Percentiles rank a stretch among this genome's conserved stretches.
These are phyloP conservation scores for Hericium alpestre DNA, from an alignment of 768 basidiomycete species.

Conservation along the genomic window DNA sequence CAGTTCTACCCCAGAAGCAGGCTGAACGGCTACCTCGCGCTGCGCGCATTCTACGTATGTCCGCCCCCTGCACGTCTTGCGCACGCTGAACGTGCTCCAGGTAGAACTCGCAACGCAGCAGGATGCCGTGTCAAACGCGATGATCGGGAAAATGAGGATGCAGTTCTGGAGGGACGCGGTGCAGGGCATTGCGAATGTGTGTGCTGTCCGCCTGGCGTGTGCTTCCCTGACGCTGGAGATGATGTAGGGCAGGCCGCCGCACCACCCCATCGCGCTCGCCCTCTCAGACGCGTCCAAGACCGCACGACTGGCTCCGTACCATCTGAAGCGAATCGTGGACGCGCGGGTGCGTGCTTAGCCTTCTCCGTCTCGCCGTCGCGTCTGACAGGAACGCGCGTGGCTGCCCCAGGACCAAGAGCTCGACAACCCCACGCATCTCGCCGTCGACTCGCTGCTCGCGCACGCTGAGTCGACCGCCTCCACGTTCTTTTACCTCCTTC, in stretches of 20 bases:
- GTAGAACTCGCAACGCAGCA: constrained; percentile 70
- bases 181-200: constrained; percentile 54
- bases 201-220: constrained; percentile 13
- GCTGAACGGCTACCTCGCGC: constrained; percentile 61
- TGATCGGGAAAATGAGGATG: constrained; percentile 75
- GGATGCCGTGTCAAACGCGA: constrained; percentile 62
- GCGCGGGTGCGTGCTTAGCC: constrained; percentile 50
- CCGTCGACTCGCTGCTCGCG: constrained; percentile 53
- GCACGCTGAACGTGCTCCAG: constrained; percentile 23
- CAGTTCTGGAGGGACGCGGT: constrained; percentile 83
- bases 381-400: not conserved
- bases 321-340: constrained; percentile 75
- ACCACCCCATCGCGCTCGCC: constrained; percentile 73
- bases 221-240: constrained; percentile 12
- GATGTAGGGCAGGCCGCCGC: constrained; percentile 59
- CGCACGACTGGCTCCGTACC: constrained; percentile 53
- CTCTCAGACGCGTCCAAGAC: constrained; percentile 44
- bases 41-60: constrained; percentile 79
- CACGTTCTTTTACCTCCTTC: constrained; percentile 64
- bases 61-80: not conserved
- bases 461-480: constrained; percentile 78
- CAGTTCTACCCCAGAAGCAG: constrained; percentile 61
- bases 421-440: constrained; percentile 51
- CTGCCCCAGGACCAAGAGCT: constrained; percentile 51
- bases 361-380: not conserved